Evolutionary conservation across 1,139 yeast species (phyloP), one percentile per base, ranked within the genome.

Genomic region (Taphrina deformans): DNA sequence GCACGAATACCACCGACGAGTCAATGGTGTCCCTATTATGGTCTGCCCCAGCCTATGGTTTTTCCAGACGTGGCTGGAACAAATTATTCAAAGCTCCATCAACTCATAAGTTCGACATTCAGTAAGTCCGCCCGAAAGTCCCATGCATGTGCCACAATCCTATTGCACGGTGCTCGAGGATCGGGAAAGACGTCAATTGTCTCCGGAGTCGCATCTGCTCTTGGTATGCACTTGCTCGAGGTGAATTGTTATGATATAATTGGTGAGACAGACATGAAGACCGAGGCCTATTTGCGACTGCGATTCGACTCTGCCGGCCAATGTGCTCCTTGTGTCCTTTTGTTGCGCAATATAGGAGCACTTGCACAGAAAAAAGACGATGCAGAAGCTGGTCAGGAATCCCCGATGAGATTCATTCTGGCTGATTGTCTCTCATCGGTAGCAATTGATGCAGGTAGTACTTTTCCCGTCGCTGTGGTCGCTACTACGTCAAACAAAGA

Each of bases 401-500:
- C 59, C 1, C 33, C 59, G 23, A 52, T 51, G 61, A 35, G 65
- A 4, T 46, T 50, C 31, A 50, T 62, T n/a, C 16, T 62, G 18
- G 65, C 65, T 6, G 65, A 62, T 21, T 40, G 59, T 16, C 31
- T 62, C 29, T 18, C 45, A n/a, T 27, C 31, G 7, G 53, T 44
- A 18, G 31, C 59, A 1, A 16, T 16, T 2, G 59, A 52, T 6
- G 59, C 65, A 6, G 65, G 65, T 10, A 41, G 14, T 3, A 5
- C 26, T 21, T 62, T 33, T 12, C 62, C 62, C 0, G 78, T 84
- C 23, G 78, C 89, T 0, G 75, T 93, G 52, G 80, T 88, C 2
- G 86, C 87, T 41, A 88, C 96, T 16, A 82, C 87, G 44, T 84
- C 85, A 70, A 92, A 90, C 69, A 77, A 85, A 3, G 97, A 90